Evolutionary conservation across 164 flowering plant species (phyloP).

Genomic region (Stephania japonica): DNA sequence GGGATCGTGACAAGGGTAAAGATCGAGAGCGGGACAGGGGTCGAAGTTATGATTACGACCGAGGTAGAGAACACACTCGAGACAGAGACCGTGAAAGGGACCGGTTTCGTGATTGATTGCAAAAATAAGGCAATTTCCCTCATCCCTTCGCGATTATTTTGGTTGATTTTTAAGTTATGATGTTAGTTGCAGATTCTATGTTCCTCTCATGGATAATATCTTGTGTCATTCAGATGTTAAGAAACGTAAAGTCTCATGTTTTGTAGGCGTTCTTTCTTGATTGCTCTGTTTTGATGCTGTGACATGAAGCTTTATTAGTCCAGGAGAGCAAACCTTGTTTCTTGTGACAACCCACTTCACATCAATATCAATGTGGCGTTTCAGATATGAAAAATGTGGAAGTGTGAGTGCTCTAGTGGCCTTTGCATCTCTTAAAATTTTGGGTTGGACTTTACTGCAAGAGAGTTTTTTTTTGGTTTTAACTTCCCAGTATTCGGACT

Average conservation of each 20-base stretch:
- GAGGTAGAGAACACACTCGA: slow-evolving; percentile 51
- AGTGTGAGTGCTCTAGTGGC: no score
- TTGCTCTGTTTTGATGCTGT: neutral
- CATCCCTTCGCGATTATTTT: neutral
- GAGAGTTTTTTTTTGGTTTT: no score
- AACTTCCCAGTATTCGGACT: no score
- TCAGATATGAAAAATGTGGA: no score
- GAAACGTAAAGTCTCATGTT: neutral
- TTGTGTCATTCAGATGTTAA: neutral
- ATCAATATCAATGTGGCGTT: no score
- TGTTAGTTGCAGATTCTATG: neutral
- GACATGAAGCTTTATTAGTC: no score
- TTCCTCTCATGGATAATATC: neutral
- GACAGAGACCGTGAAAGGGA: slow-evolving; percentile 44
- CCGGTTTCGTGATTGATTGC: slow-evolving; percentile 37
- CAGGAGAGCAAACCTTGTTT: no score
- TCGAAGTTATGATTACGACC: slow-evolving; percentile 35
- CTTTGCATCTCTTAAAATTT: no score
- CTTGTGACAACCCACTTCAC: no score
- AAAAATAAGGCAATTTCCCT: neutral
- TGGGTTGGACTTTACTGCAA: no score
- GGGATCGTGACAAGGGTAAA: slow-evolving; percentile 33
- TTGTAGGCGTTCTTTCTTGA: neutral
- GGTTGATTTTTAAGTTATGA: neutral
- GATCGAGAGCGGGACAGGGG: slow-evolving; percentile 46